Percentiles rank a stretch among this genome's conserved stretches.
Evolutionary conservation across 2,329 filamentous ascomycete species (phyloP).

Genomic region (Chaetomiaceae sp.): DNA sequence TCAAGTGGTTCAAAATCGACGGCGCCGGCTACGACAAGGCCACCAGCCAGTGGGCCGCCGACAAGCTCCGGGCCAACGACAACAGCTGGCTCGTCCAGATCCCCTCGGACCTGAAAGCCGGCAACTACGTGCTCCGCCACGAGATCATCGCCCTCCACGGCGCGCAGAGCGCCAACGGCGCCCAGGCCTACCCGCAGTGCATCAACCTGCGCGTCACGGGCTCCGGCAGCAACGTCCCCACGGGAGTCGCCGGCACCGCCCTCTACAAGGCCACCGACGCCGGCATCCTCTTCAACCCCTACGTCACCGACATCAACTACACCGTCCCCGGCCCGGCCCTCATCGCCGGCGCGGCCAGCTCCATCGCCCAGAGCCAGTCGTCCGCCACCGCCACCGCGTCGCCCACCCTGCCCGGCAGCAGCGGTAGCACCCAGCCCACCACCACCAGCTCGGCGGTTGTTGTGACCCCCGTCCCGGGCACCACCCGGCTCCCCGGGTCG

Average conservation of each 20-base stretch:
- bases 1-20: conserved; percentile 62
- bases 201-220: conserved; percentile 42
- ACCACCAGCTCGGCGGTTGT: conserved; percentile 6
- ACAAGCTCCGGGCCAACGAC: conserved; percentile 42
- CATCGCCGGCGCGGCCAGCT: conserved; percentile 22
- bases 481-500: not conserved
- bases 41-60: conserved; percentile 48
- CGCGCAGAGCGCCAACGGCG: conserved; percentile 37
- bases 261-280: conserved; percentile 24
- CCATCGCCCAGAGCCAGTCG: conserved; percentile 20
- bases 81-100: conserved; percentile 43
- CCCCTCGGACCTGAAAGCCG: conserved; percentile 33
- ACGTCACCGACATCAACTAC: conserved; percentile 21
- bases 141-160: conserved; percentile 46
- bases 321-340: conserved; percentile 29
- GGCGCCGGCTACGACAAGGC: conserved; percentile 48
- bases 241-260: conserved; percentile 26
- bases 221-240: conserved; percentile 28
- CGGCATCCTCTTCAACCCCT: conserved; percentile 29
- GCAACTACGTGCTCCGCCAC: conserved; percentile 44
- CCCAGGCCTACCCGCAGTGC: conserved; percentile 47
- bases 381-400: conserved; percentile 20
- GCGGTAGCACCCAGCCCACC: conserved; percentile 4
- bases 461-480: conserved; percentile 5
- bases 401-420: conserved; percentile 19